Conservation (phyloP, 2,329 filamentous ascomycete species). For the Venturia oleaginea region DNA sequence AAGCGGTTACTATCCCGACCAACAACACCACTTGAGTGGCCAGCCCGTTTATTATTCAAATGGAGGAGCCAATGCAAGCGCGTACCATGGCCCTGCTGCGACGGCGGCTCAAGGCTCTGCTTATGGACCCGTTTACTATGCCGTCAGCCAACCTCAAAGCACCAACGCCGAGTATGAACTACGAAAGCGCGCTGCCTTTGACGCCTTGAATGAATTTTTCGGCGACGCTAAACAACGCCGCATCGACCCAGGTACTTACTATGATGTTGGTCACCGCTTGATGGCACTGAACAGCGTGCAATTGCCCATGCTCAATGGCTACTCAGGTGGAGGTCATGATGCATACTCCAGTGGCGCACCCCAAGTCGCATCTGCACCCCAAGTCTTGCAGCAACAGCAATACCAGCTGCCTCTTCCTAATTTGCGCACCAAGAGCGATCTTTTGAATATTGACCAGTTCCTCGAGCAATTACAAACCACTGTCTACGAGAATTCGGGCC, state of each 20-base stretch:
- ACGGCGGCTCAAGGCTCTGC: conserved; percentile 40
- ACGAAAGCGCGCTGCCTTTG: conserved; percentile 70
- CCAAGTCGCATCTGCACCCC: conserved; percentile 40
- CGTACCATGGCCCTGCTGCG: conserved; percentile 15
- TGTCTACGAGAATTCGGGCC: conserved; percentile 85
- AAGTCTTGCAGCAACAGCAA: conserved; percentile 53
- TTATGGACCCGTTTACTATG: conserved; percentile 70
- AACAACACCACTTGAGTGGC: conserved; percentile 24
- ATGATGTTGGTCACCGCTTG: conserved; percentile 81
- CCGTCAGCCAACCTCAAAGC: conserved; percentile 57
- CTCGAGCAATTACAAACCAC: conserved; percentile 94
- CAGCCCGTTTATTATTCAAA: conserved; percentile 13
- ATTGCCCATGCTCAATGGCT: conserved; percentile 33
- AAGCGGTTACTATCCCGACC: conserved; percentile 40
- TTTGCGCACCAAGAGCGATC: conserved; percentile 83
- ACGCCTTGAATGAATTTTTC: conserved; percentile 89
- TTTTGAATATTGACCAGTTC: conserved; percentile 89
- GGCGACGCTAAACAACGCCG: conserved; percentile 84
- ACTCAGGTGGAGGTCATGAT: conserved; percentile 36
- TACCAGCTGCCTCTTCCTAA: conserved; percentile 88
- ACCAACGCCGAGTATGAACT: conserved; percentile 58
- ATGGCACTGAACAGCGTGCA: conserved; percentile 67
- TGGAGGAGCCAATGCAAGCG: conserved; percentile 26
- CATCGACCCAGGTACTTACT: conserved; percentile 82
- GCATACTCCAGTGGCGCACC: conserved; percentile 46